Evolutionary conservation across 768 basidiomycete genomes (phyloP), one percentile per base, ranked within the genome.

Genomic region (Coprinellus aureogranulatus): DNA sequence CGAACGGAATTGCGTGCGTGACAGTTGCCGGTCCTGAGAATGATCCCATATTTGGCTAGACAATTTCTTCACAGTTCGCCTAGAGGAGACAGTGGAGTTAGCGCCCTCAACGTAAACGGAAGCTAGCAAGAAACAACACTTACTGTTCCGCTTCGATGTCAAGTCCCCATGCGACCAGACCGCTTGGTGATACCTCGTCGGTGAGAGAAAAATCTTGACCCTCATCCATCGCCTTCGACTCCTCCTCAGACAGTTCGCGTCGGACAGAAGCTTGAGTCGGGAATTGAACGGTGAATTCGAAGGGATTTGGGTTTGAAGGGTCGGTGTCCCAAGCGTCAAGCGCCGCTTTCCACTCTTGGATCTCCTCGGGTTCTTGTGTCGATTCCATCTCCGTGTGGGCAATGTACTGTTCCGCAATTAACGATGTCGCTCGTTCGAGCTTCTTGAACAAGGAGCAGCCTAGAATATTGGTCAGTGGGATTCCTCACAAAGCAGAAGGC

Each of bases 131-230:
- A 4, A 31, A 22, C 46, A 22, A n/a, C n/a, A 61, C 62, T 18
- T 37, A 67, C 65, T 67, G 64, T 37, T 64, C 57, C 2, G 53
- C 58, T 50, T 68, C 68, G 1, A 69, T n/a, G 16, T 64, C 61
- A 1, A 68, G 20, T 4, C 67, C 65, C 12, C 27, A 26, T 1
- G 51, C 31, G 4, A 68, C 63, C 2, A 65, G 45, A 4, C 55
- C 57, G 22, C 56, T 58, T n/a, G 61, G 58, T 0, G 62, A 56
- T 18, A 63, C 42, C 14, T 55, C 45, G 4, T 59, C 28, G 18
- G 25, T 28, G 2, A 28, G 18, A 4, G 48, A 26, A 2, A 28
- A 18, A 14, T 49, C 48, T 11, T 18, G 14, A 14, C 48, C 48
- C 26, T 20, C 20, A 6, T 9, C 28, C 48, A 49, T 16, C 2